Evolutionary conservation across 352 stramenopile genomes (phyloP).

Genomic region (Pythium grandisporangium): DNA sequence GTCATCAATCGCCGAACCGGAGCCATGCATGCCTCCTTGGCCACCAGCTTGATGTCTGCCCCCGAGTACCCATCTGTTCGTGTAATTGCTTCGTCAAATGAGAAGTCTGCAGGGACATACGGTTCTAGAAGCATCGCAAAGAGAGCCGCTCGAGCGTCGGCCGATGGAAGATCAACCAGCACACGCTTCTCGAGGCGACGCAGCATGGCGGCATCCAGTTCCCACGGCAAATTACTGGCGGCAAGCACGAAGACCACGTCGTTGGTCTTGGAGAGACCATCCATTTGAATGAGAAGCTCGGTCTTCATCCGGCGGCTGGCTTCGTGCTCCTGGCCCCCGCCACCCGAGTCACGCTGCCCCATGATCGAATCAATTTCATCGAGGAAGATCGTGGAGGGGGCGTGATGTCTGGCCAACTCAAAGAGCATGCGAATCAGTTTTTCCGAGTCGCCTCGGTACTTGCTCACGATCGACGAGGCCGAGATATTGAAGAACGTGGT

Average conservation of each 20-base stretch:
- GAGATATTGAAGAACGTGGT: conserved; percentile 88
- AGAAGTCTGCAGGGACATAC: conserved; percentile 41
- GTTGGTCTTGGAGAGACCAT: conserved; percentile 66
- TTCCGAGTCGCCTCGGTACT: conserved; percentile 79
- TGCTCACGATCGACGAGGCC: conserved; percentile 80
- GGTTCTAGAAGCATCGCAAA: conserved; percentile 51
- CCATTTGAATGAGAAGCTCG: conserved; percentile 84
- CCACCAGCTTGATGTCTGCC: conserved; percentile 78
- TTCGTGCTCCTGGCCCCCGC: conserved; percentile 74
- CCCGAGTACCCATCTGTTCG: conserved; percentile 72
- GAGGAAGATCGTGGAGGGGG: conserved; percentile 80
- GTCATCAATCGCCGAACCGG: conserved; percentile 64
- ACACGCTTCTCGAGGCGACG: conserved; percentile 79
- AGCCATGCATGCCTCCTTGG: conserved; percentile 81
- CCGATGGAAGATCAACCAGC: conserved; percentile 59
- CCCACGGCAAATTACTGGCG: conserved; percentile 78
- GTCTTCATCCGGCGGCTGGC: conserved; percentile 84
- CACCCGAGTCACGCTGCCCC: conserved; percentile 68
- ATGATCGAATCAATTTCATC: conserved; percentile 89
- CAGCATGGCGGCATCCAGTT: conserved; percentile 73
- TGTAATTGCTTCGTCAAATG: conserved; percentile 36
- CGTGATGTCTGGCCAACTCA: conserved; percentile 70
- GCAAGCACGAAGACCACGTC: conserved; percentile 80
- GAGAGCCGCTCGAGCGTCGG: conserved; percentile 42
- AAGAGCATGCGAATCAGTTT: conserved; percentile 85